phyloP scores from a whole-genome alignment of 1,139 yeast species.

The Geotrichum siamense region DNA sequence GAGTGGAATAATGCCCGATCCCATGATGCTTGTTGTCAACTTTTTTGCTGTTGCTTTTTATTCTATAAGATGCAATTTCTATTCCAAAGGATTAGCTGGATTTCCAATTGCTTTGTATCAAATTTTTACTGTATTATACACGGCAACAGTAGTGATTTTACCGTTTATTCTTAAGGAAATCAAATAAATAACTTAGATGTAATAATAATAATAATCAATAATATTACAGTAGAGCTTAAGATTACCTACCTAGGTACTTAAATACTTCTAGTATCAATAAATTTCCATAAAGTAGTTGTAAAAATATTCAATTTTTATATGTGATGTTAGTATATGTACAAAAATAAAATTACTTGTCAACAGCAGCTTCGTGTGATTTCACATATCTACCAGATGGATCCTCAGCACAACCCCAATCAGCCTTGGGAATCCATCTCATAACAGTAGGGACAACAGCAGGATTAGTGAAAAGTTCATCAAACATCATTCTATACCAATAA shows the following conservation, averaged over 20 bases:
- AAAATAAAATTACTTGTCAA: constrained; percentile 4
- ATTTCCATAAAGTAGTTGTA: too few relatives aligned
- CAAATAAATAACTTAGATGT: too few relatives aligned
- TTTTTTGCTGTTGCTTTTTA: constrained; percentile 88
- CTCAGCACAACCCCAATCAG: constrained; percentile 99
- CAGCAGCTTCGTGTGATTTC: constrained; percentile 52
- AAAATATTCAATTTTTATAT: too few relatives aligned
- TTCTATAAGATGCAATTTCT: constrained; percentile 63
- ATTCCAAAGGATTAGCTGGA: constrained; percentile 55
- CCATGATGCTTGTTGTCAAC: constrained; percentile 67
- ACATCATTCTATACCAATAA: constrained; percentile 95
- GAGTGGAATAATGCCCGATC: constrained; percentile 73
- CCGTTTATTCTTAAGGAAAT: constrained; percentile 28
- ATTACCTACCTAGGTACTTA: too few relatives aligned
- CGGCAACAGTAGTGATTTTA: constrained; percentile 66
- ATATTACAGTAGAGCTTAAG: too few relatives aligned
- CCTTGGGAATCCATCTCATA: constrained; percentile 99
- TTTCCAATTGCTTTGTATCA: constrained; percentile 69
- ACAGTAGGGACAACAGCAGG: constrained; percentile 93
- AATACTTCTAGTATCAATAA: too few relatives aligned
- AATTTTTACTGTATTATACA: constrained; percentile 57
- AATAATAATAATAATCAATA: too few relatives aligned
- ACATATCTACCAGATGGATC: constrained; percentile 98
- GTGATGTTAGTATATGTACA: too few relatives aligned
- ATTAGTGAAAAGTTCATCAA: constrained; percentile 84